Evolutionary conservation across 768 basidiomycete species (phyloP).

Genomic region (Cubamyces lactineus): DNA sequence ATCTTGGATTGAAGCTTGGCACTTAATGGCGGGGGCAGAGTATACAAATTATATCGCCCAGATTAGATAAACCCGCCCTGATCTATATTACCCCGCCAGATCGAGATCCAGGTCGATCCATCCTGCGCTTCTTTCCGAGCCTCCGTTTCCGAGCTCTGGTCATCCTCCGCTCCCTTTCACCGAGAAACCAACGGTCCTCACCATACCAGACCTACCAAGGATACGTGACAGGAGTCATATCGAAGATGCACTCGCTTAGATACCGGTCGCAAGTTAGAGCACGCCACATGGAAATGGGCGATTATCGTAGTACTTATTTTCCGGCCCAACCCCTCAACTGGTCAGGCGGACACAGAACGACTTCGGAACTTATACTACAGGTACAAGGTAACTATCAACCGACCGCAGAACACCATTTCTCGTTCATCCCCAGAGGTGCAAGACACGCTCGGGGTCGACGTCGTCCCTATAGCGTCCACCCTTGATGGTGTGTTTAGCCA

Average conservation of each 20-base stretch:
- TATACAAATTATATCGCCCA: conserved; percentile 1
- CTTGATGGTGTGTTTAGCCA: conserved; percentile 41
- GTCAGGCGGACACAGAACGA: too few relatives aligned
- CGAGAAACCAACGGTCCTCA: conserved; percentile 11
- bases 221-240: conserved; percentile 3
- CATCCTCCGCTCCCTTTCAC: conserved; percentile 1
- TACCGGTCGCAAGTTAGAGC: too few relatives aligned
- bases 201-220: neutral
- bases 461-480: conserved; percentile 43
- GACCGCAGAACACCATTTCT: neutral
- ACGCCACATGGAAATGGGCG: too few relatives aligned
- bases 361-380: neutral
- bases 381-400: neutral
- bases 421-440: conserved; percentile 40
- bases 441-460: conserved; percentile 14
- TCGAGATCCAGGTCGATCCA: conserved; percentile 1
- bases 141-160: neutral
- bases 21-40: neutral
- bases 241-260: too few relatives aligned
- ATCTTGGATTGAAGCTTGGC: neutral
- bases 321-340: too few relatives aligned
- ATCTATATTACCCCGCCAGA: neutral
- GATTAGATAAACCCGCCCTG: conserved; percentile 22
- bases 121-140: conserved; percentile 7
- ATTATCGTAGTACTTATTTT: too few relatives aligned